A percentile compares a stretch with the other conserved stretches of the same genome.
phyloP scores from a whole-genome alignment of 1,139 yeast genomes.

The Saccharomyces hybrid region DNA sequence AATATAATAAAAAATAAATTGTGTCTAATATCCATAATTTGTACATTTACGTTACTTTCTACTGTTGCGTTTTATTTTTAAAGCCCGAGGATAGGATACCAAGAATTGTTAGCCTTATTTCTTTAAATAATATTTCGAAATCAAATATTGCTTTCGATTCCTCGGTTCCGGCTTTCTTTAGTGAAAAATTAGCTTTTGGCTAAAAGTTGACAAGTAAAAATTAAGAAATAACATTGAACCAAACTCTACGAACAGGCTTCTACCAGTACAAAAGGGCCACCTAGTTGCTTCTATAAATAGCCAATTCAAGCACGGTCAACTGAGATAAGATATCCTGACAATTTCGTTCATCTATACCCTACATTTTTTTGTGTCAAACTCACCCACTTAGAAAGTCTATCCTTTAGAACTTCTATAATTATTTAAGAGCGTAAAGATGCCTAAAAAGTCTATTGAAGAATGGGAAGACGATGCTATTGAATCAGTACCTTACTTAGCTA shows the following conservation, averaged over 20 bases:
- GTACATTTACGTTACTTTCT: background rate
- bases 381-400: background rate
- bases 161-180: background rate
- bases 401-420: background rate
- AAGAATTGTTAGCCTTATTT: background rate
- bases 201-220: background rate
- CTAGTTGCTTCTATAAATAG: background rate
- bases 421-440: conserved; percentile 12
- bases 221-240: background rate
- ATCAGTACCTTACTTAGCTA: conserved; percentile 54
- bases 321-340: background rate
- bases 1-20: conserved; percentile 4
- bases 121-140: no score
- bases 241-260: background rate
- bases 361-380: background rate
- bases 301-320: background rate
- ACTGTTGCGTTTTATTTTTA: background rate
- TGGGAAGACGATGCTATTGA: conserved; percentile 48
- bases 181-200: background rate
- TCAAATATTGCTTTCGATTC: background rate
- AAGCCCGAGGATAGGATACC: background rate
- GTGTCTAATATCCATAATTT: conserved; percentile 1
- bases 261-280: no score
- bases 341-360: background rate
- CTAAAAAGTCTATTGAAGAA: conserved; percentile 27